Evolutionary conservation across 768 basidiomycete species (phyloP).

Genomic region (Tephrocybe sp.): DNA sequence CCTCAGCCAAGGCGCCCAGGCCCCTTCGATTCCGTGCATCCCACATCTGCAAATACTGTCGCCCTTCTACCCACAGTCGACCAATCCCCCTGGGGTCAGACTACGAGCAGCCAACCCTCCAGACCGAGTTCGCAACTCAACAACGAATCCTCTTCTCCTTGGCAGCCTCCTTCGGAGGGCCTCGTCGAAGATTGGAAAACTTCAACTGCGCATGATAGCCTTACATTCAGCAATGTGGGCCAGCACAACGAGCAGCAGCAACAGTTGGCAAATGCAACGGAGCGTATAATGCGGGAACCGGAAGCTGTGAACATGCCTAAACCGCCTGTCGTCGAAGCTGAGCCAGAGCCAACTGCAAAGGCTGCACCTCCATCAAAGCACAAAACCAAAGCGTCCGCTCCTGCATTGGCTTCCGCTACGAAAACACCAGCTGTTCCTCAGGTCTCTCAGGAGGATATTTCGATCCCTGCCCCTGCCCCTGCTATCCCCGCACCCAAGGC

Average conservation of each 20-base stretch:
- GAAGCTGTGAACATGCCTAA: conserved; percentile 13
- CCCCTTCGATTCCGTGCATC: conserved; percentile 43
- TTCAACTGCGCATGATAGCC: conserved; percentile 40
- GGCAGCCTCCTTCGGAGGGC: conserved; percentile 50
- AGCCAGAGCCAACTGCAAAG: conserved; percentile 21
- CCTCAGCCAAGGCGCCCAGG: conserved; percentile 30
- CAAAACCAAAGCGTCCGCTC: conserved; percentile 17
- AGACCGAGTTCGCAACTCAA: conserved; percentile 25
- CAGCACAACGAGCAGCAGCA: conserved; percentile 57
- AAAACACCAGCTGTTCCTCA: conserved; percentile 16
- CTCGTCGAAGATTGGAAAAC: conserved; percentile 48
- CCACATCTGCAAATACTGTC: conserved; percentile 37
- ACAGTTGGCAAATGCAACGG: conserved; percentile 25
- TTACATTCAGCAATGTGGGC: conserved; percentile 56
- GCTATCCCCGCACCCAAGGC: conserved; percentile 39
- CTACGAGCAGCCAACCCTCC: conserved; percentile 20
- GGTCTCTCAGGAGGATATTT: conserved; percentile 15
- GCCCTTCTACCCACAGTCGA: conserved; percentile 23
- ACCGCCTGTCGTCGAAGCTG: conserved; percentile 6
- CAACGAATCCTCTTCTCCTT: conserved; percentile 46
- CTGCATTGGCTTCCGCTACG: conserved; percentile 14
- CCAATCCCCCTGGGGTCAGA: conserved; percentile 36
- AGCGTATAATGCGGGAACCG: conserved; percentile 3
- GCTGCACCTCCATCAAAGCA: conserved; percentile 15
- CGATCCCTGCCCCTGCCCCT: conserved; percentile 20